phyloP scores from a whole-genome alignment of 805 yeast genomes.

The Dipodascus geniculatus region DNA sequence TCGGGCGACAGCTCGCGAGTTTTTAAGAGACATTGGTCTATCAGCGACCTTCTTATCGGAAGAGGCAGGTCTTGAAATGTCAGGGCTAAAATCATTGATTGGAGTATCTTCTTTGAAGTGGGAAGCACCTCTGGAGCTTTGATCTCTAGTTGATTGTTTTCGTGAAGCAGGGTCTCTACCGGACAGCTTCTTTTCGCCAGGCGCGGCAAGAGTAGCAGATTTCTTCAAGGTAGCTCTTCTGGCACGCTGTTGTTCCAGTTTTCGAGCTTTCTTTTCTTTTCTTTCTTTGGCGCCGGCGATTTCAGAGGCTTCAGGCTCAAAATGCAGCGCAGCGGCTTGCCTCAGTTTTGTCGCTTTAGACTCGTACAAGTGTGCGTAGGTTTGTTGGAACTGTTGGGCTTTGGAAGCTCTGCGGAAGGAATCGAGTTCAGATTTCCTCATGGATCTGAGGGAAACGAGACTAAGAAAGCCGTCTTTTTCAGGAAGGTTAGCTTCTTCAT shows the following conservation, averaged over 20 bases:
- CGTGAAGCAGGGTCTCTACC: neutral
- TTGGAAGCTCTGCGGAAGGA: slow-evolving; percentile 2
- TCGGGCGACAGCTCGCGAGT: slow-evolving; percentile 60
- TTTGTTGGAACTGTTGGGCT: neutral
- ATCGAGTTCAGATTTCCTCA: neutral
- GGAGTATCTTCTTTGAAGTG: neutral
- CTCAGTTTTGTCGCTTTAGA: slow-evolving; percentile 5
- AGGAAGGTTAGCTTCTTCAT: neutral
- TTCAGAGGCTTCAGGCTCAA: slow-evolving; percentile 6
- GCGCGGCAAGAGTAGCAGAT: neutral
- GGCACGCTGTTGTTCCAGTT: neutral
- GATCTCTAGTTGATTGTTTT: neutral
- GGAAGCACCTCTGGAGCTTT: neutral
- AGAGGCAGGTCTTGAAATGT: neutral
- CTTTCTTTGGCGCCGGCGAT: slow-evolving; percentile 8
- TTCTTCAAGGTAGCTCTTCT: neutral
- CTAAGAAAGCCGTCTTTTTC: neutral
- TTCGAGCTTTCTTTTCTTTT: slow-evolving; percentile 6
- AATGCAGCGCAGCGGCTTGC: slow-evolving; percentile 8
- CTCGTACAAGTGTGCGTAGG: slow-evolving; percentile 1
- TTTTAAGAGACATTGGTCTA: slow-evolving; percentile 34
- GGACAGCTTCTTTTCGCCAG: neutral
- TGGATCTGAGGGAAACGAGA: neutral
- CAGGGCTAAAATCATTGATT: neutral
- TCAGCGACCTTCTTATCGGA: neutral